A percentile compares a stretch with the other conserved stretches of the same genome.
These are phyloP conservation scores for Kurtzmaniella natalensis DNA, from an alignment of 1,139 yeast species.

Conservation along the genomic window DNA sequence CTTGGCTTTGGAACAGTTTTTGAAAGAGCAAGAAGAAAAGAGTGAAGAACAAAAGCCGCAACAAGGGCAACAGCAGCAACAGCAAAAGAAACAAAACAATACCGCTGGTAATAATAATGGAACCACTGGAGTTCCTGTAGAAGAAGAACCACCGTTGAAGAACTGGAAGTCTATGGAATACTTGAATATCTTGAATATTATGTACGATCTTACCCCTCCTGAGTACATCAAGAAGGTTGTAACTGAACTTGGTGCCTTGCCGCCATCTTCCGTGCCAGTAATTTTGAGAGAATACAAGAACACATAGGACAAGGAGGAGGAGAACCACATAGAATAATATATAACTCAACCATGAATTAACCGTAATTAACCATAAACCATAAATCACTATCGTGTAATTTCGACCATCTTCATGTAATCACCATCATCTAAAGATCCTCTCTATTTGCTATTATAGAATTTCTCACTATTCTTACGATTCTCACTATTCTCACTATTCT, in stretches of 20 bases:
- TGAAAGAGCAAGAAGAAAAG: constrained; percentile 37
- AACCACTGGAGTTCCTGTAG: constrained; percentile 9
- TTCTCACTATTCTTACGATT: too few relatives aligned
- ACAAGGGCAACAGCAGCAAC: constrained; percentile 11
- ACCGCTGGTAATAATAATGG: constrained; percentile 13
- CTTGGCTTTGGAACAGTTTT: constrained; percentile 62
- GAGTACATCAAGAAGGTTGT: constrained; percentile 90
- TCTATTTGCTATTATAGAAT: too few relatives aligned
- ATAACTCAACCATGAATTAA: too few relatives aligned
- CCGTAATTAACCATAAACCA: too few relatives aligned
- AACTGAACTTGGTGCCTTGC: constrained; percentile 93
- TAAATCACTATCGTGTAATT: too few relatives aligned
- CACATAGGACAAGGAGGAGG: constrained; percentile 23
- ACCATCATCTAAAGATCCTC: too few relatives aligned
- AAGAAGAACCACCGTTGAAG: constrained; percentile 41
- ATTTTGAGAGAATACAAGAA: constrained; percentile 87
- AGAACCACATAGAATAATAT: too few relatives aligned
- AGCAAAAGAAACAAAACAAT: constrained; percentile 14
- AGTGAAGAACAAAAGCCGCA: constrained; percentile 14
- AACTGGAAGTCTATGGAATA: constrained; percentile 63
- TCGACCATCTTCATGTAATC: too few relatives aligned
- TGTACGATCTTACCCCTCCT: constrained; percentile 95
- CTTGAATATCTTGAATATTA: constrained; percentile 73
- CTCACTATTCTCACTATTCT: too few relatives aligned
- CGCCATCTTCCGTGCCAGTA: constrained; percentile 97